Base-by-base conservation (phyloP, 1,284 basidiomycete genomes). In the Apiotrichum laibachii region DNA sequence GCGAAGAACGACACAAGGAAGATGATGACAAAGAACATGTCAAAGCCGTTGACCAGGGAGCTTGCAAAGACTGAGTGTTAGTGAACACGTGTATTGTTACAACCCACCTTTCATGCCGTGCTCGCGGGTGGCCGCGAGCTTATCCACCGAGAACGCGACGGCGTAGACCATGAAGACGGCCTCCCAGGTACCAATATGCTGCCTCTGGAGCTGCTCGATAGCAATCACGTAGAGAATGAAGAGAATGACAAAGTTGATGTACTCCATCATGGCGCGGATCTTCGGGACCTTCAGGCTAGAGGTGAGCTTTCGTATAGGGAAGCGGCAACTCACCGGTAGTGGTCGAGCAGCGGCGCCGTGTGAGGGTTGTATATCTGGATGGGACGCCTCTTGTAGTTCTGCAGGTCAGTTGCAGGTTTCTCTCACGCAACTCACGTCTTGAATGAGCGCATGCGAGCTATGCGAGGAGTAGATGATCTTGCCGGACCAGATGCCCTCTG, bases 341-440 rank as follows among this genome's bases (percentile, higher is more conserved):
- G 93, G 72, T 97, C 92, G 6, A 97, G 83, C 31, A 96, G 76
- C 13, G 93, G 92, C 0, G 93, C 92, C 71, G 86, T 91, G 72
- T 91, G 87, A 1, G 93, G 93, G 72, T 97, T 92, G 76, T 96
- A 96, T 69, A 95, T 89, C 76, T 93, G 90, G 40, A 96, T 85
- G 1, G 93, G 92, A 37, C 85, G 90, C 53, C 88, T 85, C 80
- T 96, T 96, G 79, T 96, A 97, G 42, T 89, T 93, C 89, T 95
- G 70, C 33, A 18, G 26, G 48, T 55, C 51, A 62, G 61, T n/a
- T 48, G 18, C 11, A 2, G 2, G 15, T 5, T 3, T 22, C 40
- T 18, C 44, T 18, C 11, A 46, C 43, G 50, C 33, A 10, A 71
- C 86, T 65, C 73, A 90, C 90, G 75, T 93, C 91, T 37, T 89